Evolutionary conservation across 768 basidiomycete species (phyloP).

Genomic region (Collybiopsis luxurians): DNA sequence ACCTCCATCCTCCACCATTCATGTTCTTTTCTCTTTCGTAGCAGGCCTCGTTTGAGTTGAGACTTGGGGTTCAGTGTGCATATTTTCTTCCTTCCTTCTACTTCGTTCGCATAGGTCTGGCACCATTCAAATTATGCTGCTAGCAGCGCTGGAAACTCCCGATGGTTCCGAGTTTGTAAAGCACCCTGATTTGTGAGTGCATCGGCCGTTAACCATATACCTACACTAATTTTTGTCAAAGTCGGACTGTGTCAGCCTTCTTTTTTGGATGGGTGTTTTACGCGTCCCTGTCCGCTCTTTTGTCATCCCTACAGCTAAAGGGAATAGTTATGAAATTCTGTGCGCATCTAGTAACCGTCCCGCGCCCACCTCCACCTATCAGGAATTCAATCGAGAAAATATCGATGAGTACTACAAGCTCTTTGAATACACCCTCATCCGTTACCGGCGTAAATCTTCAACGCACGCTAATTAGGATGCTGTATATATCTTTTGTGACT

Average conservation of each 20-base stretch:
- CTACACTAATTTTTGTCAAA: conserved; percentile 8
- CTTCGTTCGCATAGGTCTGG: background rate
- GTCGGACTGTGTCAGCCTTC: conserved; percentile 35
- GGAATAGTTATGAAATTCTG: conserved; percentile 22
- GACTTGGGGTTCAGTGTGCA: background rate
- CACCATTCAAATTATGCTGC: background rate
- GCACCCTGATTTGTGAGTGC: conserved; percentile 6
- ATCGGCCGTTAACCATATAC: background rate
- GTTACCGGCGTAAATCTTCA: background rate
- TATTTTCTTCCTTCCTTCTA: background rate
- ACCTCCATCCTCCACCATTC: background rate
- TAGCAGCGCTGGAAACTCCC: background rate
- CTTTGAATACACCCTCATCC: background rate
- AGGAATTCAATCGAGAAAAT: background rate
- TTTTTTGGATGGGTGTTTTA: conserved; percentile 38
- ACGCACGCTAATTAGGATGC: conserved; percentile 13
- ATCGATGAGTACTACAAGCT: background rate
- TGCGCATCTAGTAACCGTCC: conserved; percentile 20
- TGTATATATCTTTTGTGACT: conserved; percentile 27
- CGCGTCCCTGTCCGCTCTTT: background rate
- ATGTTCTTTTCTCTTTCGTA: background rate
- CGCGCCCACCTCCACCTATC: background rate
- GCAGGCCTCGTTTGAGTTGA: background rate
- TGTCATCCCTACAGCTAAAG: background rate
- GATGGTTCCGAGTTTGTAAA: background rate